phyloP scores from a whole-genome alignment of 441 rosid species.

The Iberis amara region DNA sequence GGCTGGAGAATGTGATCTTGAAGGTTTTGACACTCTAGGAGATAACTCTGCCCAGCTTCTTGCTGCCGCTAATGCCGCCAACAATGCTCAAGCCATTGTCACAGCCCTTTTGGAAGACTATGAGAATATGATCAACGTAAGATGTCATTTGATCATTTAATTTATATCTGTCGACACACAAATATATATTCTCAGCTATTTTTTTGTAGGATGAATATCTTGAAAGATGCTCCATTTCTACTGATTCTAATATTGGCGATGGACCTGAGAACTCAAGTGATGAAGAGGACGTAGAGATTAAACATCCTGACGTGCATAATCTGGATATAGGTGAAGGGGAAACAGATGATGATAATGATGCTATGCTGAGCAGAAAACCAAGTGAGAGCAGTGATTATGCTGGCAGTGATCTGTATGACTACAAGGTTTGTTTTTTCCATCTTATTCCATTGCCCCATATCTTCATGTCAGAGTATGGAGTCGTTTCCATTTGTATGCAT shows the following conservation, averaged over 20 bases:
- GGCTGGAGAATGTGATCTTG: slow-evolving; percentile 96
- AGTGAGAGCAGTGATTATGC: slow-evolving; percentile 88
- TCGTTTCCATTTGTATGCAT: slow-evolving; percentile 13
- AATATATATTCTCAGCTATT: slow-evolving; percentile 13
- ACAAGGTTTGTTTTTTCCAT: slow-evolving; percentile 53
- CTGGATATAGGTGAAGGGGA: slow-evolving; percentile 63
- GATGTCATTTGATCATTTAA: slow-evolving; percentile 28
- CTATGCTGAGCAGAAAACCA: slow-evolving; percentile 65
- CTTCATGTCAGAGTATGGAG: slow-evolving; percentile 14
- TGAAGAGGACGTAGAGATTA: slow-evolving; percentile 59
- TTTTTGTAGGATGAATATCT: slow-evolving; percentile 74
- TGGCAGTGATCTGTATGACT: slow-evolving; percentile 87
- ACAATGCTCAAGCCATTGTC: slow-evolving; percentile 90
- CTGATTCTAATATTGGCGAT: slow-evolving; percentile 80
- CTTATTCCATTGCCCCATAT: slow-evolving; percentile 17
- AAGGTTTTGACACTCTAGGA: slow-evolving; percentile 70
- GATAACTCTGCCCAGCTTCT: slow-evolving; percentile 94
- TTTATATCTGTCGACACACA: slow-evolving; percentile 3
- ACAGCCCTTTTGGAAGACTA: slow-evolving; percentile 87
- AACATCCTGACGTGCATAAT: slow-evolving; percentile 67
- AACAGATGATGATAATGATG: slow-evolving; percentile 65
- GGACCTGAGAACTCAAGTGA: slow-evolving; percentile 85
- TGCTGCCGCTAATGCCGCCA: slow-evolving; percentile 98
- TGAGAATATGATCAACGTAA: slow-evolving; percentile 76
- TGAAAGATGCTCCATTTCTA: slow-evolving; percentile 86